Evolutionary conservation across 768 basidiomycete genomes (phyloP).

Genomic region (Sporobolomyces pararoseus): DNA sequence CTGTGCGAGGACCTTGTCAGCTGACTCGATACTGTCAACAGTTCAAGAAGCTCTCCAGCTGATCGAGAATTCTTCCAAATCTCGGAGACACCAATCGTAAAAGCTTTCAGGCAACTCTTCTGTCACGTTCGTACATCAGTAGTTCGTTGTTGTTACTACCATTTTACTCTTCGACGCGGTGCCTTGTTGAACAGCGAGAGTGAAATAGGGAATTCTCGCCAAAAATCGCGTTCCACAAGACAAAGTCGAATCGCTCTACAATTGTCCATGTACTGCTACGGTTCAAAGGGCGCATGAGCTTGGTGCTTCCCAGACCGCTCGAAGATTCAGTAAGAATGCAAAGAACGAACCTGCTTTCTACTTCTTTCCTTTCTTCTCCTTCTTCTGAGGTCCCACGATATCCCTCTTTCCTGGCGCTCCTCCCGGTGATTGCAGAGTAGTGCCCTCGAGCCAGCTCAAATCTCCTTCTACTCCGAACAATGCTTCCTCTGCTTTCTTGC

Average conservation of each 20-base stretch:
- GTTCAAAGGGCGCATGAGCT: no score
- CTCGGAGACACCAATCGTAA: no score
- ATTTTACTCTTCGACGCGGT: no score
- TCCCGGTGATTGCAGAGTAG: constrained; percentile 27
- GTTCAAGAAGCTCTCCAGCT: constrained; percentile 17
- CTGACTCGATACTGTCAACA: background rate
- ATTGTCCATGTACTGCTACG: no score
- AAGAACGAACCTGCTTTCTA: background rate
- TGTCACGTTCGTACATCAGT: no score
- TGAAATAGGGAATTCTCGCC: no score
- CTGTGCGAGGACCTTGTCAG: background rate
- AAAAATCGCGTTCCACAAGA: no score
- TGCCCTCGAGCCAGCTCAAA: constrained; percentile 32
- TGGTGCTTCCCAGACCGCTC: no score
- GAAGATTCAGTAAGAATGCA: background rate
- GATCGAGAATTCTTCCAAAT: constrained; percentile 8
- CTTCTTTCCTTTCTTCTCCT: constrained; percentile 38
- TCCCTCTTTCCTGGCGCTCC: constrained; percentile 28
- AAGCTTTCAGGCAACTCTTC: no score
- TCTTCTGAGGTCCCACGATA: constrained; percentile 30
- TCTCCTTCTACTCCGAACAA: constrained; percentile 36
- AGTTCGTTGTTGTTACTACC: no score
- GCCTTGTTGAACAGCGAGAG: no score
- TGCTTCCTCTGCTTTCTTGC: background rate
- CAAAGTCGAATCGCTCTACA: no score